A percentile compares a stretch with the other conserved stretches of the same genome.
Evolutionary conservation across 106 monocot genomes (phyloP).

Genomic region (Dioscorea zingiberensis): DNA sequence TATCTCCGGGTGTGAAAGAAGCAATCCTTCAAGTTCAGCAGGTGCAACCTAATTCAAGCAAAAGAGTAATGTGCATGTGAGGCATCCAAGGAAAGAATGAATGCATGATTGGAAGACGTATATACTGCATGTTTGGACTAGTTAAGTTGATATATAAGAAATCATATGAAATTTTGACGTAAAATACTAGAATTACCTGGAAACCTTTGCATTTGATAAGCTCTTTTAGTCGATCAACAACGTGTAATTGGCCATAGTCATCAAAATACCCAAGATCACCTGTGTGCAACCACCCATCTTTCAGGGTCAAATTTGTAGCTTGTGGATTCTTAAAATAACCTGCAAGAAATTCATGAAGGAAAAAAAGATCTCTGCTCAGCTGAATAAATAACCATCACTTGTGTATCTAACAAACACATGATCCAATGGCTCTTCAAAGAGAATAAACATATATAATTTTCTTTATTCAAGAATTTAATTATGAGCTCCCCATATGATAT

Average conservation of each 20-base stretch:
- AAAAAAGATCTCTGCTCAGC: no score
- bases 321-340: slow-evolving; percentile 78
- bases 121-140: no score
- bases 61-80: no score
- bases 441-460: no score
- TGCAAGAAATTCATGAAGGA: slow-evolving; percentile 1
- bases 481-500: no score
- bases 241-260: slow-evolving; percentile 56
- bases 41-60: slow-evolving; percentile 69
- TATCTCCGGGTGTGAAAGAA: slow-evolving; percentile 81
- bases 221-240: slow-evolving; percentile 93
- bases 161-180: no score
- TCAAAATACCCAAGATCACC: slow-evolving; percentile 93
- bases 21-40: slow-evolving; percentile 85
- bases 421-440: background rate
- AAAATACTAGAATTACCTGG: slow-evolving; percentile 76
- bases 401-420: background rate
- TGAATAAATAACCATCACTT: background rate
- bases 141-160: no score
- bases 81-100: no score
- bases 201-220: slow-evolving; percentile 90
- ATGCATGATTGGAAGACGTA: no score
- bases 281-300: slow-evolving; percentile 84
- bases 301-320: slow-evolving; percentile 68
- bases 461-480: no score